Conservation (phyloP, 768 basidiomycete species). For the Pleurotus platypus region DNA sequence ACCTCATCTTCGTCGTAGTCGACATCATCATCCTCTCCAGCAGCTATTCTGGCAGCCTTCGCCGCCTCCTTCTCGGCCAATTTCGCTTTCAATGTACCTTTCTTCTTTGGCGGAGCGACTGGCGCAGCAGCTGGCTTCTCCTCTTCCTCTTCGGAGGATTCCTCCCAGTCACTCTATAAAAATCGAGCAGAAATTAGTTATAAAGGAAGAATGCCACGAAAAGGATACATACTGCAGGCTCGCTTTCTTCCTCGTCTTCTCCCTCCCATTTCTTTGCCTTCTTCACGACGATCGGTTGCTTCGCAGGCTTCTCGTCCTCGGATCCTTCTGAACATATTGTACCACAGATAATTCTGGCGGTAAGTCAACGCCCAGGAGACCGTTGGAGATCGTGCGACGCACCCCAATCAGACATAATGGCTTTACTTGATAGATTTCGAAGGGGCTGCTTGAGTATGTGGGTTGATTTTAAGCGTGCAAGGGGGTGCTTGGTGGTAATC, state of each 20-base stretch:
- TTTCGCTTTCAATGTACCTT: conserved; percentile 88
- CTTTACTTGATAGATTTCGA: no score
- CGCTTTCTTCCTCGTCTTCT: conserved; percentile 86
- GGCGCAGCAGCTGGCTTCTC: conserved; percentile 39
- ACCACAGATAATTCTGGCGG: not conserved
- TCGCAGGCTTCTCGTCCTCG: conserved; percentile 30
- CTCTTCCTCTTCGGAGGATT: conserved; percentile 64
- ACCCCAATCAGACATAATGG: conserved; percentile 41
- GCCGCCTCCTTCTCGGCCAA: conserved; percentile 88
- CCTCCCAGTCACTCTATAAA: conserved; percentile 92
- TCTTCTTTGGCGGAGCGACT: conserved; percentile 81
- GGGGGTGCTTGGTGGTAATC: not conserved
- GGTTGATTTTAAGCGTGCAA: not conserved
- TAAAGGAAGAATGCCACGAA: conserved; percentile 4
- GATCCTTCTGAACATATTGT: conserved; percentile 28
- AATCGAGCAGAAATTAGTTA: conserved; percentile 7
- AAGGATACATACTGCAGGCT: conserved; percentile 60
- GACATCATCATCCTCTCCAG: conserved; percentile 35
- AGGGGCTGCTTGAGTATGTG: no score
- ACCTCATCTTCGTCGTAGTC: conserved; percentile 74
- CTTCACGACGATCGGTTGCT: conserved; percentile 26
- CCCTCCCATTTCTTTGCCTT: conserved; percentile 71
- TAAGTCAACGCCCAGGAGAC: conserved; percentile 5
- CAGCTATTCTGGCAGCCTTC: conserved; percentile 41
- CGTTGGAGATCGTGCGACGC: conserved; percentile 8